These are phyloP conservation scores for Talaromyces thailandensis DNA, from an alignment of 495 filamentous ascomycete species.

Conservation along the genomic window DNA sequence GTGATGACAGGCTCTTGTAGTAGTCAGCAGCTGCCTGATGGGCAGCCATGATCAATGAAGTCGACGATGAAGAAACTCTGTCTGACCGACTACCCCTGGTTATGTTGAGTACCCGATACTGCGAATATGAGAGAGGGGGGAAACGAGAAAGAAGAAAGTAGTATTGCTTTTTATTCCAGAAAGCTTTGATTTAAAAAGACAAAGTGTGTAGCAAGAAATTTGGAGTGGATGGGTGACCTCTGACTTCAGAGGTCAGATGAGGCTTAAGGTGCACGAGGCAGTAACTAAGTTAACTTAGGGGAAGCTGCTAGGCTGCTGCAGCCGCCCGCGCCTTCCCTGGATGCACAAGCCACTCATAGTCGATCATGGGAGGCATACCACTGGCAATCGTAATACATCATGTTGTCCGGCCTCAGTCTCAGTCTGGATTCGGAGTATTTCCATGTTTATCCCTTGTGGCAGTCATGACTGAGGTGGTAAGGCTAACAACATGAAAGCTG, in stretches of 20 bases:
- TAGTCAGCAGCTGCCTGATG: constrained; percentile 22
- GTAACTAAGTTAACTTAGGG: no score
- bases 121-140: neutral
- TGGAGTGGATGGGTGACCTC: neutral
- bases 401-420: neutral
- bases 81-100: neutral
- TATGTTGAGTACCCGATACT: neutral
- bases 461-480: neutral
- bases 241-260: constrained; percentile 4
- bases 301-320: neutral
- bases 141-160: neutral
- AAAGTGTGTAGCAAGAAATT: neutral
- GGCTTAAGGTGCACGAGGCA: constrained; percentile 3
- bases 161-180: neutral
- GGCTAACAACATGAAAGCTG: neutral
- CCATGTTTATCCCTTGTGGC: neutral
- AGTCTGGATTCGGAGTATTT: neutral
- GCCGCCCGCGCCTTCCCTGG: constrained; percentile 4
- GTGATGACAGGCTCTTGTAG: constrained; percentile 22
- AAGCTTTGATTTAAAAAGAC: neutral
- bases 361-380: neutral
- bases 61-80: neutral
- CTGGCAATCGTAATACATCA: neutral
- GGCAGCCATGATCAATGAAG: constrained; percentile 2
- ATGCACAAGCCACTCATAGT: neutral